Conservation (phyloP, 345 rosid genomes). For the Lumnitzera racemosa region DNA sequence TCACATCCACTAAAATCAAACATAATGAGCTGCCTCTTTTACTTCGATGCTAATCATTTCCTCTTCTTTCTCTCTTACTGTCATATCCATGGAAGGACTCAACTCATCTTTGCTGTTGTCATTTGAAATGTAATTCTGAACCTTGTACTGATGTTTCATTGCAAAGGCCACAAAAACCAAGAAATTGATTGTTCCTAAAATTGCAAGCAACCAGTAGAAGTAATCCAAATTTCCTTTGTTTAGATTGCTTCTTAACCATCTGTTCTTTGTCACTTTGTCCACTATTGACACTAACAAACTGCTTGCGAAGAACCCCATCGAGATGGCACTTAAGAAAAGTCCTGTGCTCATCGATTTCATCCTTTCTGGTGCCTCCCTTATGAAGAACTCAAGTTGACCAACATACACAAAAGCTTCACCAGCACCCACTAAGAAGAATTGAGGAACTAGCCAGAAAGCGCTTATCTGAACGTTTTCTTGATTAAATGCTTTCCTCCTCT, state of each 20-base stretch:
- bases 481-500: constrained; percentile 36
- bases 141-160: constrained; percentile 61
- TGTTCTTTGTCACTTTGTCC: constrained; percentile 41
- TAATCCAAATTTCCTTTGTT: constrained; percentile 48
- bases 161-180: constrained; percentile 44
- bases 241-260: constrained; percentile 67
- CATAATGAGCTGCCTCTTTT: constrained; percentile 11
- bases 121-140: constrained; percentile 8
- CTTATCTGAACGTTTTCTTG: constrained; percentile 24
- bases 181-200: constrained; percentile 61
- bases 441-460: constrained; percentile 79
- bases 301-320: constrained; percentile 88
- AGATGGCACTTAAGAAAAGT: constrained; percentile 65
- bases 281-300: constrained; percentile 69
- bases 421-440: constrained; percentile 73
- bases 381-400: constrained; percentile 92
- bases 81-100: constrained; percentile 4
- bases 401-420: constrained; percentile 95
- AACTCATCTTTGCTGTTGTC: not conserved
- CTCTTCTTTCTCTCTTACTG: not conserved
- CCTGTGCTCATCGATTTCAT: constrained; percentile 99
- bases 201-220: constrained; percentile 77
- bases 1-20: not conserved
- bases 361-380: constrained; percentile 78
- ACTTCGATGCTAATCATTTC: constrained; percentile 5